Evolutionary conservation across 176 grass and related monocot genomes (phyloP), one percentile per base, ranked within the genome.

Genomic region (Avena insularis): DNA sequence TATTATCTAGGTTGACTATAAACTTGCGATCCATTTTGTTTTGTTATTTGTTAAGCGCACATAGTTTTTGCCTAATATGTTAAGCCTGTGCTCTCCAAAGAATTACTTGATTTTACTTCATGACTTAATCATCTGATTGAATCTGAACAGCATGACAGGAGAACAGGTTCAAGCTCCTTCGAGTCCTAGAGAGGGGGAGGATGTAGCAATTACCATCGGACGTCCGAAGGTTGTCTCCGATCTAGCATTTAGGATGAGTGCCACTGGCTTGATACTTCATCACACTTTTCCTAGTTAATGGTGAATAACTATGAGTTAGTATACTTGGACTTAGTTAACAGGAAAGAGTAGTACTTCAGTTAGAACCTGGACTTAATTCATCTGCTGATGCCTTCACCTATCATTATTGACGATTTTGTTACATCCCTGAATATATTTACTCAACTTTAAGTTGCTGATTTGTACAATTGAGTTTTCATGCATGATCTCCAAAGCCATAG

Each of bases 61-160:
- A 40, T 66, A 62, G 38, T 25, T 77, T 71, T 80, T 91, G 36
- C 63, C 16, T 12, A 51, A 27, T 76, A 35, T 83, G 45, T 83
- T 47, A 56, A 67, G 8, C 75, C 82, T 68, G 43, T 64, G 23
- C 25, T 48, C 17, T 71, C 74, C 47, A 55, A 86, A 82, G 64
- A 72, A 77, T 74, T 79, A 36, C 3, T 53, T 80, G 51, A 86
- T 66, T 84, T 76, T 63, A 71, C 79, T 80, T 76, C 80, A 77
- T 82, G 43, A 57, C 33, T 46, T 90, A 63, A 70, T 33, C 75
- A 87, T 84, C 84, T 94, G 73, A 92, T 92, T 85, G 58, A 91
- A 84, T 88, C 38, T 82, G 54, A 92, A 88, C 93, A 98, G 97
- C 71, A 99, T 99, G 97, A 96, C 92, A 94, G 97, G 97, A 73